phyloP scores from a whole-genome alignment of 164 flowering plant genomes.

The Tinospora cordifolia region DNA sequence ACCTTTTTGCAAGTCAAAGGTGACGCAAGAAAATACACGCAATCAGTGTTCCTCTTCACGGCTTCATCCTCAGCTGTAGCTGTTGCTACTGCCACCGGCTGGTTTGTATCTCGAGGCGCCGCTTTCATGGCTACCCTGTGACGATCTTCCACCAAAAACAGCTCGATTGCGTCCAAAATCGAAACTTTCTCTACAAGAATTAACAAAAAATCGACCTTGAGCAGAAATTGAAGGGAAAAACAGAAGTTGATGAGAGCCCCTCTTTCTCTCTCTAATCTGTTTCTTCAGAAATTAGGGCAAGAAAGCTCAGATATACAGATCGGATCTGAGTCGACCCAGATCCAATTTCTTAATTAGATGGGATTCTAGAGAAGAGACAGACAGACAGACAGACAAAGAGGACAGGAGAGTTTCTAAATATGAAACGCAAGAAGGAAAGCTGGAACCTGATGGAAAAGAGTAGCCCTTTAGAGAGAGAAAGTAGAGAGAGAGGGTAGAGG shows the following conservation, averaged over 20 bases:
- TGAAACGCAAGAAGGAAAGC: no score
- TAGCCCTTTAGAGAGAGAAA: no score
- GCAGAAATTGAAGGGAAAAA: not conserved
- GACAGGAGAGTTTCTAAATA: no score
- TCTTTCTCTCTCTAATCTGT: not conserved
- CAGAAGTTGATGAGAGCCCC: not conserved
- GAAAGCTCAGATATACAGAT: slow-evolving; percentile 1
- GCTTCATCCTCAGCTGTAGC: slow-evolving; percentile 39
- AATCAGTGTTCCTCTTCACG: slow-evolving; percentile 60
- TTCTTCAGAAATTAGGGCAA: slow-evolving; percentile 10
- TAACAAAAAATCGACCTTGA: not conserved
- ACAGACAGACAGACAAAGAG: not conserved
- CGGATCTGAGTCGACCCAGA: slow-evolving; percentile 13
- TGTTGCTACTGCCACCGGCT: slow-evolving; percentile 5
- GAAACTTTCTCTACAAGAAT: no score
- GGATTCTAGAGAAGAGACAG: slow-evolving; percentile 5
- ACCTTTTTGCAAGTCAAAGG: slow-evolving; percentile 92
- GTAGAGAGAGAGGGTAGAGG: no score
- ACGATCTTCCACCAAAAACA: not conserved
- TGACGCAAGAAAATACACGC: slow-evolving; percentile 78
- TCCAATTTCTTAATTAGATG: not conserved
- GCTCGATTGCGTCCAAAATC: not conserved
- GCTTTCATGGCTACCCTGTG: slow-evolving; percentile 16
- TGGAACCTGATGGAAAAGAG: no score
- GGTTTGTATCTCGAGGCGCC: slow-evolving; percentile 16